A percentile compares a stretch with the other conserved stretches of the same genome.
Conservation (phyloP, 352 stramenopile species). For the Blastocystis sp. region DNA sequence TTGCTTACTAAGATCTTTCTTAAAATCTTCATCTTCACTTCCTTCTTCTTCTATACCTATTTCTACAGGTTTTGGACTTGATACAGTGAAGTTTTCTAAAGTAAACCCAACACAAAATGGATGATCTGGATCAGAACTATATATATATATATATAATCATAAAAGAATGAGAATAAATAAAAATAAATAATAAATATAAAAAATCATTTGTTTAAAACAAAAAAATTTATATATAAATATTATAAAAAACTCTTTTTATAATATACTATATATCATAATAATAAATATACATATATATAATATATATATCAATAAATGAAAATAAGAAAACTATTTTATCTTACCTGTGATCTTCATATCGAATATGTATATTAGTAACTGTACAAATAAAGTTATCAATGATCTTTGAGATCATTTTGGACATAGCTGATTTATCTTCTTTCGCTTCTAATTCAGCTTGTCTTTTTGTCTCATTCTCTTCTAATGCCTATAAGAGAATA, state of each 20-base stretch:
- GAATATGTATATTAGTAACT: slow-evolving; percentile 18
- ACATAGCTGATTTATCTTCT: slow-evolving; percentile 20
- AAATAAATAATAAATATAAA: too few relatives aligned
- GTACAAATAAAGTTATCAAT: slow-evolving; percentile 22
- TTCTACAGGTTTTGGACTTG: slow-evolving; percentile 18
- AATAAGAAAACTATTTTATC: too few relatives aligned
- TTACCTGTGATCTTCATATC: slow-evolving; percentile 38
- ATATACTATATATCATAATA: too few relatives aligned
- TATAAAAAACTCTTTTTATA: too few relatives aligned
- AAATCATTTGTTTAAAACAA: too few relatives aligned
- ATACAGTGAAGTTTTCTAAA: slow-evolving; percentile 4
- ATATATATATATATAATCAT: too few relatives aligned
- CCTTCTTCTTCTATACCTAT: not conserved
- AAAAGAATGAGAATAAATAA: too few relatives aligned
- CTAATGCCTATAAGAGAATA: slow-evolving; percentile 22
- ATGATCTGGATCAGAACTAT: slow-evolving; percentile 29
- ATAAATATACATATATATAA: too few relatives aligned
- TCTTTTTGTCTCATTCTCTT: slow-evolving; percentile 28
- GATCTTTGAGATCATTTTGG: slow-evolving; percentile 17
- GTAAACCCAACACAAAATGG: slow-evolving; percentile 22
- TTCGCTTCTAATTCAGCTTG: slow-evolving; percentile 29
- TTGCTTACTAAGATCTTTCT: too few relatives aligned
- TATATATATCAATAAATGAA: too few relatives aligned
- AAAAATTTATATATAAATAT: too few relatives aligned
- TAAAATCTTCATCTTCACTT: not conserved